Evolutionary conservation across 495 filamentous ascomycete genomes (phyloP).

Genomic region (Neurospora sp.): DNA sequence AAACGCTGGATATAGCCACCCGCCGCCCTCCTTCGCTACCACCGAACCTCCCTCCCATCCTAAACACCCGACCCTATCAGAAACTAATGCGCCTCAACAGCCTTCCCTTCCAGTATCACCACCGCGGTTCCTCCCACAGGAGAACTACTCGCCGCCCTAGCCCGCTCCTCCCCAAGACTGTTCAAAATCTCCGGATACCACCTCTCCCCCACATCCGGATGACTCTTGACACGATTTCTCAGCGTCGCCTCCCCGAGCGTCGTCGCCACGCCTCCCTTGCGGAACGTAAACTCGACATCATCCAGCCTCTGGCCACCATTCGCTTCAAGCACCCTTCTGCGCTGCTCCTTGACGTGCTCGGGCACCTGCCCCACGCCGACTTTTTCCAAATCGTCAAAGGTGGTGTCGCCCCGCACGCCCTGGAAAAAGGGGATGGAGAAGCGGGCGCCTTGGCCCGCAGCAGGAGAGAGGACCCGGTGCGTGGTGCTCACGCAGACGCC

Average conservation of each 20-base stretch:
- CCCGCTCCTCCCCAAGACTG: conserved; percentile 38
- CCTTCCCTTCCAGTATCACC: conserved; percentile 1
- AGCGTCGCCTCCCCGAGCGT: conserved; percentile 76
- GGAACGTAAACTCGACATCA: conserved; percentile 74
- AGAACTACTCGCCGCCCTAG: conserved; percentile 15
- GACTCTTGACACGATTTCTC: conserved; percentile 79
- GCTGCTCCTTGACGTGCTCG: conserved; percentile 47
- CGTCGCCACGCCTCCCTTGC: conserved; percentile 46
- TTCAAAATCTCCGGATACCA: conserved; percentile 69
- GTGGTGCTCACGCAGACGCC: conserved; percentile 83
- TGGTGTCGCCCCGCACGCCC: conserved; percentile 72
- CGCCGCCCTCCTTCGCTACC: background rate
- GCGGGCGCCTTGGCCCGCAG: conserved; percentile 56
- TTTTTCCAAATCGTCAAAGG: conserved; percentile 56
- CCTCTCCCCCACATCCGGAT: conserved; percentile 78
- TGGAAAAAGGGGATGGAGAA: conserved; percentile 91
- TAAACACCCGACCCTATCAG: too few relatives aligned
- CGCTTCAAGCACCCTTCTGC: conserved; percentile 38
- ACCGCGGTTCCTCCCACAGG: conserved; percentile 6
- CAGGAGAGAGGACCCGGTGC: conserved; percentile 65
- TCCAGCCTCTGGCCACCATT: conserved; percentile 43
- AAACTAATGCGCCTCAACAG: conserved; percentile 19
- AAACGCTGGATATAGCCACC: background rate
- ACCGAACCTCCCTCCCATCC: background rate
- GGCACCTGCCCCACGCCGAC: conserved; percentile 57